Conservation (phyloP, 345 rosid species). For the Salix koriyanagi region DNA sequence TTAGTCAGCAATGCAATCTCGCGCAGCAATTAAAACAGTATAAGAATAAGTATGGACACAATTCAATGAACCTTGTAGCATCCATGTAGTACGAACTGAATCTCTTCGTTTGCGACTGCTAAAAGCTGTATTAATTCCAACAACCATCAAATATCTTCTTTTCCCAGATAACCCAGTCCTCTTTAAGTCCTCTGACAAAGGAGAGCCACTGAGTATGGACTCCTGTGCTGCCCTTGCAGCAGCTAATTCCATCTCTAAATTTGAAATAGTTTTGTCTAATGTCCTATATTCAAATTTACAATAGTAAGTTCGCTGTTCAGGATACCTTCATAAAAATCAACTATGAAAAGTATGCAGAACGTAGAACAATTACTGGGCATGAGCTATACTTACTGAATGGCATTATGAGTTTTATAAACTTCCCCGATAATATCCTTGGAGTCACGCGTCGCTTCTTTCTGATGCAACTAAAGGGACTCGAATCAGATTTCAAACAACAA, state of each 20-base stretch:
- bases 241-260: conserved; percentile 95
- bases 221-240: conserved; percentile 87
- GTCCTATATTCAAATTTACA: conserved; percentile 41
- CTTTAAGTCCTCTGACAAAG: conserved; percentile 53
- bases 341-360: background rate
- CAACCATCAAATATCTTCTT: conserved; percentile 75
- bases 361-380: background rate
- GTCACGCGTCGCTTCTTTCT: conserved; percentile 65
- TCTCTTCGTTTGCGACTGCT: conserved; percentile 94
- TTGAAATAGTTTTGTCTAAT: conserved; percentile 88
- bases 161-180: conserved; percentile 37
- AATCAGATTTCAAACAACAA: conserved; percentile 33
- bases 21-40: conserved; percentile 7
- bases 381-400: conserved; percentile 61
- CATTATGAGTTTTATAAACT: conserved; percentile 70
- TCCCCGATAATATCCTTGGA: conserved; percentile 61
- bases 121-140: conserved; percentile 92
- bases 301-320: conserved; percentile 10
- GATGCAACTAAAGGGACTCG: conserved; percentile 39
- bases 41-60: background rate
- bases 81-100: conserved; percentile 91
- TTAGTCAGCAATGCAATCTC: conserved; percentile 8
- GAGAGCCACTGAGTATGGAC: conserved; percentile 62
- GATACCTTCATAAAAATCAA: conserved; percentile 4
- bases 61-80: conserved; percentile 73